Evolutionary conservation across 2,329 filamentous ascomycete species (phyloP), one percentile per base, ranked within the genome.

Genomic region (Gliomastix tumulicola): DNA sequence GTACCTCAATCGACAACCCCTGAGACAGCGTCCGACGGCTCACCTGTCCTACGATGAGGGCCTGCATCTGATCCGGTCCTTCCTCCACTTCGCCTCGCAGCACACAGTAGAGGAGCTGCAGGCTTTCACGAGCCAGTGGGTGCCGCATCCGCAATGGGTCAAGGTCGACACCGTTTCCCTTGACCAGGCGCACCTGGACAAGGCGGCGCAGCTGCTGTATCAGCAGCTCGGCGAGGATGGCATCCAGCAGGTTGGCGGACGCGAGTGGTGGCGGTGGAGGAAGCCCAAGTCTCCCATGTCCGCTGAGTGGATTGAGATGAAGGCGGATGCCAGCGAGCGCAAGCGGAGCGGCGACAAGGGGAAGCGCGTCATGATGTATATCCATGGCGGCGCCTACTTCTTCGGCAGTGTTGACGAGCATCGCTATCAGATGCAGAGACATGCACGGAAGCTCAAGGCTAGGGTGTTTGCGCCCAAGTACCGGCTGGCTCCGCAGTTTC

Each of bases 281-380:
- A 75, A 78, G 37, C 75, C 76, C 5, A 71, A 77, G 19, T 71
- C 64, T 32, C 69, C 79, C 1, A 64, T 96, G 20, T 79, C 79
- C 50, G 88, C 84, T 1, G 90, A 98, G 56, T 97, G 89, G 90
- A 87, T 98, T 47, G 92, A 97, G 69, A 96, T 96, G 89, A 81
- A 78, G 46, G 72, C 79, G 35, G 84, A 97, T 56, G 54, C 54
- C 20, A 69, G 82, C 41, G 79, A 84, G 53, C 77, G 87, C 39
- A 82, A 80, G 55, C 76, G 74, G 51, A 63, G 64, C 1, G 64
- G 63, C 13, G 74, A 77, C 34, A 16, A 30, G 17, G 74, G 76
- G 15, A 80, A 79, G 47, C 79, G 88, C 36, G 79, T 94, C 40
- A 95, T 97, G 76, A 67, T 98, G 18, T 97, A 97, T 60, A 71